Evolutionary conservation across 2,329 filamentous ascomycete genomes (phyloP).

Genomic region (Teratosphaeria nubilosa): DNA sequence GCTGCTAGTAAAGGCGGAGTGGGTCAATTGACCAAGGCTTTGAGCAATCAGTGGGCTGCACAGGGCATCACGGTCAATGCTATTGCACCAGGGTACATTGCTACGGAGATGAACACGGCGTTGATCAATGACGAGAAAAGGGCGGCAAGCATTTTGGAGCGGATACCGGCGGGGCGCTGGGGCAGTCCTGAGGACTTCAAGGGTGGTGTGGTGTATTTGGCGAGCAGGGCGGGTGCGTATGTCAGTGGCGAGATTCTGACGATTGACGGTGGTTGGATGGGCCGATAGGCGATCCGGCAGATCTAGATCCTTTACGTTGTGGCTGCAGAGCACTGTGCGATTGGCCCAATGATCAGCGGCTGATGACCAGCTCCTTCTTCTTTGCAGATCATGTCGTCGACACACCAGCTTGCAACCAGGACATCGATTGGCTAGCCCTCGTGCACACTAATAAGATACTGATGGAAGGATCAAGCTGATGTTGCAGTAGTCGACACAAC

Average conservation of each 20-base stretch:
- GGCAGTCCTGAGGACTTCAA: slow-evolving; percentile 80
- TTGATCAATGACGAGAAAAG: slow-evolving; percentile 62
- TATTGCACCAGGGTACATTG: slow-evolving; percentile 82
- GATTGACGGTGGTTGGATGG: slow-evolving; percentile 89
- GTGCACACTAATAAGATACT: too few relatives aligned
- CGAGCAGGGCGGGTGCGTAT: slow-evolving; percentile 66
- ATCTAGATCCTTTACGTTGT: background rate
- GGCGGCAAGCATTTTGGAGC: slow-evolving; percentile 60
- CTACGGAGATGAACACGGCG: slow-evolving; percentile 84
- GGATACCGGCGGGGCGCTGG: slow-evolving; percentile 80
- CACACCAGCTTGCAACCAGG: too few relatives aligned
- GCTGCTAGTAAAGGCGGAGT: slow-evolving; percentile 79
- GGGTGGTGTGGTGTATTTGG: slow-evolving; percentile 67
- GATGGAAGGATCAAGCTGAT: too few relatives aligned
- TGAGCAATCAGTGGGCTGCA: slow-evolving; percentile 78
- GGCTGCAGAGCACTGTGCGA: background rate
- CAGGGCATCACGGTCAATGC: slow-evolving; percentile 76
- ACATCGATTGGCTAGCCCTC: too few relatives aligned
- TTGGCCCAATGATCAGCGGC: too few relatives aligned
- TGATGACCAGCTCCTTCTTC: too few relatives aligned
- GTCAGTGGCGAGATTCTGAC: slow-evolving; percentile 72
- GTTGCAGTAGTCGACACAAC: too few relatives aligned
- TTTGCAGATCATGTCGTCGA: too few relatives aligned
- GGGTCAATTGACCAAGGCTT: slow-evolving; percentile 71
- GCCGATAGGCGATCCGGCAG: slow-evolving; percentile 45